Conservation (phyloP, 495 filamentous ascomycete genomes). For the Lasiosphaeria ovina region DNA sequence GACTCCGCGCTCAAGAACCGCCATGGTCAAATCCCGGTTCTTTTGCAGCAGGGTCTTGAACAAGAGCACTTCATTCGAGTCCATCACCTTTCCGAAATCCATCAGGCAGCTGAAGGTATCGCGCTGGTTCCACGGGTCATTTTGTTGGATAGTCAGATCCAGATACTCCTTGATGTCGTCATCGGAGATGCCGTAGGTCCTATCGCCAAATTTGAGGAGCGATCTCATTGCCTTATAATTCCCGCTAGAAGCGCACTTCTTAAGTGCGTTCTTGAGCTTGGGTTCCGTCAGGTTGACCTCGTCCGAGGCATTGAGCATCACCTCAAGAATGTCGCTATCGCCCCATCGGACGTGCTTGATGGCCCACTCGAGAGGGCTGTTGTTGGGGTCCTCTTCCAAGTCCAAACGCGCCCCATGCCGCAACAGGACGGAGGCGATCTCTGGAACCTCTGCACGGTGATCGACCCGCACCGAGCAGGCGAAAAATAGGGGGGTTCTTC, state of each 20-base stretch:
- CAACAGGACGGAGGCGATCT: conserved; percentile 21
- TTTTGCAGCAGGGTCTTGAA: conserved; percentile 21
- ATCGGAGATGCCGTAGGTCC: conserved; percentile 17
- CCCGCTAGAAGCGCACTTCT: conserved; percentile 19
- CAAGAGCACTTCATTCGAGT: conserved; percentile 23
- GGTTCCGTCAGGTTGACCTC: conserved; percentile 13
- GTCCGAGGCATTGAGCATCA: conserved; percentile 21
- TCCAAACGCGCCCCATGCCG: conserved; percentile 21
- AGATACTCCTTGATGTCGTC: conserved; percentile 21
- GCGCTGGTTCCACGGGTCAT: conserved; percentile 25
- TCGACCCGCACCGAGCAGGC: conserved; percentile 22
- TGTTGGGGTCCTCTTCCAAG: conserved; percentile 23
- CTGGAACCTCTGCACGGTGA: conserved; percentile 23
- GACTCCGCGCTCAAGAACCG: conserved; percentile 25
- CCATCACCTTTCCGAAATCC: conserved; percentile 19
- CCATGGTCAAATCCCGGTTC: conserved; percentile 23
- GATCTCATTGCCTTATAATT: conserved; percentile 25
- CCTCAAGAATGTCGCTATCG: conserved; percentile 21
- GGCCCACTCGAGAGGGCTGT: conserved; percentile 24
- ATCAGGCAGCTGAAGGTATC: conserved; percentile 26
- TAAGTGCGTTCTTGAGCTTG: conserved; percentile 22
- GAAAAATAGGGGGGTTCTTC: conserved; percentile 22
- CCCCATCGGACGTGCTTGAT: conserved; percentile 25
- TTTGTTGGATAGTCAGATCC: conserved; percentile 22
- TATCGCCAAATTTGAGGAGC: conserved; percentile 19